Evolutionary conservation across 805 yeast genomes (phyloP).

Genomic region (Saccharomycopsis sp.): DNA sequence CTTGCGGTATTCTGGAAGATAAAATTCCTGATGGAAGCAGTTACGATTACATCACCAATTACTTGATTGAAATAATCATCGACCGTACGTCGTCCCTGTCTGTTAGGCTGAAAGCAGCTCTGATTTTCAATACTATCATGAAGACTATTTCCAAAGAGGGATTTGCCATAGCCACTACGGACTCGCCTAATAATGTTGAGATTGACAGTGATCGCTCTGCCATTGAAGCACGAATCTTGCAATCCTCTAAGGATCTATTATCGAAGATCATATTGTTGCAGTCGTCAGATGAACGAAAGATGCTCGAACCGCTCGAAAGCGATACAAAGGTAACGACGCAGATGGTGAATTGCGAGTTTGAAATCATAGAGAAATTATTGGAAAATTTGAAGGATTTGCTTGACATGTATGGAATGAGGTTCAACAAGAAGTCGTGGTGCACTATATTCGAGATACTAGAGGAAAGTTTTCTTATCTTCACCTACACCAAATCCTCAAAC

Average conservation of each 20-base stretch:
- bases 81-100: conserved; percentile 38
- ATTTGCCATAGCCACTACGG: not conserved
- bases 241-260: conserved; percentile 42
- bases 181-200: not conserved
- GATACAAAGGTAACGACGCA: not conserved
- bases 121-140: conserved; percentile 47
- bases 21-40: conserved; percentile 7
- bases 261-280: conserved; percentile 32
- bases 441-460: conserved; percentile 52
- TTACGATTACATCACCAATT: conserved; percentile 24
- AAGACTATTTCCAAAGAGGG: conserved; percentile 21
- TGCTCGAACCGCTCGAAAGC: conserved; percentile 19
- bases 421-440: conserved; percentile 62
- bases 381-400: conserved; percentile 64
- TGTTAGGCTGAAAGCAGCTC: conserved; percentile 42
- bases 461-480: conserved; percentile 47
- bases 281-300: conserved; percentile 22
- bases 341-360: conserved; percentile 54
- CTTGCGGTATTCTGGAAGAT: not conserved
- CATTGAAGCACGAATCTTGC: conserved; percentile 43
- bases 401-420: conserved; percentile 64
- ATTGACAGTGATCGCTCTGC: conserved; percentile 17
- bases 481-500: conserved; percentile 23
- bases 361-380: conserved; percentile 55
- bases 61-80: conserved; percentile 40